Evolutionary conservation across 2,329 filamentous ascomycete species (phyloP), one percentile per base, ranked within the genome.

Genomic region (Gaeumannomyces tritici): DNA sequence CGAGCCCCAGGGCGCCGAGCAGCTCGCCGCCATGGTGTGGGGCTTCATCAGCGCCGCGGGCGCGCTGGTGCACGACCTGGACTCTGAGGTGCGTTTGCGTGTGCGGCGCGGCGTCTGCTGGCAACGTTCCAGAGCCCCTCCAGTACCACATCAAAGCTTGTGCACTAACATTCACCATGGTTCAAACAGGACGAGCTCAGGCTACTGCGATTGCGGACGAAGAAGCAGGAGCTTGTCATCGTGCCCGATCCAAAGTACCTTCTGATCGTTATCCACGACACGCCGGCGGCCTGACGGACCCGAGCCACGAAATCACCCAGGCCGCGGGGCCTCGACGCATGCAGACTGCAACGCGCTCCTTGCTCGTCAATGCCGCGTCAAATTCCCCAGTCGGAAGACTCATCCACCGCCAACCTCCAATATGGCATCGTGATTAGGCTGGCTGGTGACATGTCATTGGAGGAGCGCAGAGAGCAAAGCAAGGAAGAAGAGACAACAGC

Each of bases 221-320:
- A 87, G 78, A 92, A 90, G 73, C 89, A 92, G 68, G 91, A 96
- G 73, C 77, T 95, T 65, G 88, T 95, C 64, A 90, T 95, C 70
- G 88, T 93, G 26, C 90, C 89, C 73, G 90, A 93, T 73, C 71
- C 83, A 55, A 92, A 90, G 70, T 96, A 90, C 74, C 79, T 95
- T 58, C 80, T 93, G 51, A 85, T 93, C 62, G 88, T 92, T 51
- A 83, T 93, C 62, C 90, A 93, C 75, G 90, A 93, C 71, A 91
- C 89, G n/a, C 87, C 89, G 54, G 82, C 85, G 11, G 86, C 85
- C 69, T 51, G 42, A 51, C 42, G 6, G 42, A n/a, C 18, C 42
- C 4, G 12, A 33, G 31, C 31, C 21, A n/a, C 42, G 12, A 42
- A 4, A 42, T 42, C 13, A 21, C 35, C 7, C 35, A 18, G 35